Evolutionary conservation across 2,329 filamentous ascomycete genomes (phyloP), one percentile per base, ranked within the genome.

Genomic region (Paracamarosporium sp.): DNA sequence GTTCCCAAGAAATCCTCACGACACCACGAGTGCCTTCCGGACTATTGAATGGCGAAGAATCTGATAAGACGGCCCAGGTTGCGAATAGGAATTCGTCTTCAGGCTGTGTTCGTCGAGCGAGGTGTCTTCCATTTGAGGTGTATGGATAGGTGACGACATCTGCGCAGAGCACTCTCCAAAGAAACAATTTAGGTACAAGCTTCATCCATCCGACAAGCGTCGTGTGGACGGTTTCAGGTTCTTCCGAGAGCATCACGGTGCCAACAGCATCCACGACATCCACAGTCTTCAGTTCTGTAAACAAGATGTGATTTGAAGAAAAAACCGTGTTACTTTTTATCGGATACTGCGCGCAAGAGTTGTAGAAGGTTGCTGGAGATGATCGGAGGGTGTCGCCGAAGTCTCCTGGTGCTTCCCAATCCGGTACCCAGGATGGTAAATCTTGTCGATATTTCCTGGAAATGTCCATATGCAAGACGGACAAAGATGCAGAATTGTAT

Each of bases 351-450:
- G 43, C 13, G 13, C 43, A 38, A 12, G 48, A 3, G 11, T 52
- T 24, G 24, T 52, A 52, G 5, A 52, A 17, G 7, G 31, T 15
- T 12, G 30, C 3, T 13, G 48, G 7, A 3, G 13, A 22, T 13
- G 24, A 8, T 20, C 48, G 50, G 22, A 46, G 40, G 11, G 47
- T 38, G 11, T 45, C 54, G 3, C 25, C 33, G 3, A 61, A 27
- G 11, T 51, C 28, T 15, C 53, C 59, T 2, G 60, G 56, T 4
- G 58, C 47, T 24, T 53, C 48, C 66, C 63, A 71, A 45, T 69
- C 64, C 0, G 67, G 64, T 3, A 64, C 68, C 65, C 65, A 69
- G 0, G 60, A 64, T 4, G 66, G 64, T n/a, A 69, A n/a, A 40
- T 67, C 60, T 5, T 53, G 25, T 4, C 62, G 27, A 35, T 38